Conservation (phyloP, 2,329 filamentous ascomycete species). For the Phialophora verrucosa region DNA sequence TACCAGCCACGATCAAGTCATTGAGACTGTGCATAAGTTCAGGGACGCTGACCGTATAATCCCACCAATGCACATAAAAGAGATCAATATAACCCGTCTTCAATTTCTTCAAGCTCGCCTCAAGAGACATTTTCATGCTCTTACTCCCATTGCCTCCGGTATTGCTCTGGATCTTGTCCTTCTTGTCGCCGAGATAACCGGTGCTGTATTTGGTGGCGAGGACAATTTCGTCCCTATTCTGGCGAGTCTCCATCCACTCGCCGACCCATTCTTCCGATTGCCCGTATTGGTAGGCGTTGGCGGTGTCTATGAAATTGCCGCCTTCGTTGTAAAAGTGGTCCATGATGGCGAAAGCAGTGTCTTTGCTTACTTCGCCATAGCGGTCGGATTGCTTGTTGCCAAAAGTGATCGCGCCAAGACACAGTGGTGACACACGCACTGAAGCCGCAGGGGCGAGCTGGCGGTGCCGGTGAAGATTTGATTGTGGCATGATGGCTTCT, state of each 20-base stretch:
- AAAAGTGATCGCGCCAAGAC: constrained; percentile 62
- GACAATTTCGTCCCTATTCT: constrained; percentile 58
- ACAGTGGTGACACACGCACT: constrained; percentile 61
- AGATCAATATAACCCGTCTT: constrained; percentile 47
- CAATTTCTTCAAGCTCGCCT: constrained; percentile 44
- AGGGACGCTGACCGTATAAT: constrained; percentile 67
- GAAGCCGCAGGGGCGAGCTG: constrained; percentile 59
- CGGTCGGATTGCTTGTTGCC: constrained; percentile 53
- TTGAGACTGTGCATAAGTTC: constrained; percentile 74
- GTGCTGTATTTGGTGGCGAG: constrained; percentile 62
- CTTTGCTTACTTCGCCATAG: constrained; percentile 49
- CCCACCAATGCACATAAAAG: constrained; percentile 57
- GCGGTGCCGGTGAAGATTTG: constrained; percentile 48
- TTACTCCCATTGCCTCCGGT: constrained; percentile 50
- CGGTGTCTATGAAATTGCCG: constrained; percentile 61
- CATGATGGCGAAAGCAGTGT: constrained; percentile 53
- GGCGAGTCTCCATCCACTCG: constrained; percentile 57
- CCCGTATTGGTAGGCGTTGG: constrained; percentile 52
- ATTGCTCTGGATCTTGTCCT: constrained; percentile 48
- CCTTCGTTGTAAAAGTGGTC: constrained; percentile 54
- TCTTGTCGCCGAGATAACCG: constrained; percentile 41
- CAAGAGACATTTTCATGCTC: constrained; percentile 42
- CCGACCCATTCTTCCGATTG: constrained; percentile 57
- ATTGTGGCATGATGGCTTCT: neutral
- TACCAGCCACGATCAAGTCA: constrained; percentile 62